phyloP scores from a whole-genome alignment of 169 alveolate genomes.

The Babesia ovata region DNA sequence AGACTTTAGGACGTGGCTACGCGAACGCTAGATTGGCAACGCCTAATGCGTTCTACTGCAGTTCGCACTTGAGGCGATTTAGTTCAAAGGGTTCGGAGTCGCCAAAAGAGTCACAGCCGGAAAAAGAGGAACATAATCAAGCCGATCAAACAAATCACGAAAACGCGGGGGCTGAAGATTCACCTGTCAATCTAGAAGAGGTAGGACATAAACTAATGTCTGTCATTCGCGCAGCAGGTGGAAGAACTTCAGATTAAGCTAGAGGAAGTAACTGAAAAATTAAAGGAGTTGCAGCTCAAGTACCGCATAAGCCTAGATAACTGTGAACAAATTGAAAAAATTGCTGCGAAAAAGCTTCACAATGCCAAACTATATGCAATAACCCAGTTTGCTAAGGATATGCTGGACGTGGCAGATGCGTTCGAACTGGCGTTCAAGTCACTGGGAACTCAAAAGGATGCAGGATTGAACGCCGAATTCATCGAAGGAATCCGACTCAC shows the following conservation, averaged over 20 bases:
- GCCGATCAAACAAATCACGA: slow-evolving; percentile 5
- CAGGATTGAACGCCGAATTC: slow-evolving; percentile 65
- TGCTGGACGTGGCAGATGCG: slow-evolving; percentile 88
- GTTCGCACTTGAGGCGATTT: neutral
- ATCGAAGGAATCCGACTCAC: slow-evolving; percentile 88
- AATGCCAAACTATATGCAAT: slow-evolving; percentile 82
- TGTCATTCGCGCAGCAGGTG: slow-evolving; percentile 36
- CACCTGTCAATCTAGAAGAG: slow-evolving; percentile 19
- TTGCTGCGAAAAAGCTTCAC: slow-evolving; percentile 78
- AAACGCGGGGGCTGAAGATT: slow-evolving; percentile 10
- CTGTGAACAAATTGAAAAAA: slow-evolving; percentile 79
- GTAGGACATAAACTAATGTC: neutral
- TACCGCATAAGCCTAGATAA: slow-evolving; percentile 80
- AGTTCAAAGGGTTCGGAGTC: neutral
- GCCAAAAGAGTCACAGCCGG: neutral
- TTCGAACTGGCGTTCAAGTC: slow-evolving; percentile 79
- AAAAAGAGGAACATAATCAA: slow-evolving; percentile 4
- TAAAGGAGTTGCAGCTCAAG: slow-evolving; percentile 75
- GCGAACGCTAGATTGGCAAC: too few relatives aligned
- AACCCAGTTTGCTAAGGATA: slow-evolving; percentile 86
- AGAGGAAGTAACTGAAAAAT: slow-evolving; percentile 46
- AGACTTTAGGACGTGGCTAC: too few relatives aligned
- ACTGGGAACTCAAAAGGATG: slow-evolving; percentile 59
- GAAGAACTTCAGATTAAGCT: slow-evolving; percentile 68
- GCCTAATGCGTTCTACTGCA: too few relatives aligned